Conservation (phyloP, 2,329 filamentous ascomycete genomes). For the Rutstroemia sp. region DNA sequence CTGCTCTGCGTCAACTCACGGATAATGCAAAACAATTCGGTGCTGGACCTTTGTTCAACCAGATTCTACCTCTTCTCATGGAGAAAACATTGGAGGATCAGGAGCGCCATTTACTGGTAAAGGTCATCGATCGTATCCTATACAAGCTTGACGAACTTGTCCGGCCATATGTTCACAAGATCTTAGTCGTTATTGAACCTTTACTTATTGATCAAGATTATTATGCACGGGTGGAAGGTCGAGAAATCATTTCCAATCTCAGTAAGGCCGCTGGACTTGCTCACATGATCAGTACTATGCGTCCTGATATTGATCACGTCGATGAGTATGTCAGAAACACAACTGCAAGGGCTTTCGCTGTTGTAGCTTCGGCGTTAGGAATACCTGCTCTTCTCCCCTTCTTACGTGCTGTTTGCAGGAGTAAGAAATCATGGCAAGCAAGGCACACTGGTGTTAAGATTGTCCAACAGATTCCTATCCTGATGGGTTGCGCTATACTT, state of each 20-base stretch:
- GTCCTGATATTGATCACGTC: slow-evolving; percentile 95
- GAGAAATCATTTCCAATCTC: slow-evolving; percentile 97
- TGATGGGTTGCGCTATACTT: slow-evolving; percentile 96
- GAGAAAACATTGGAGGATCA: slow-evolving; percentile 97
- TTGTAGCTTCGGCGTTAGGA: slow-evolving; percentile 90
- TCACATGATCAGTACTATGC: slow-evolving; percentile 99
- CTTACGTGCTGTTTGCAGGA: slow-evolving; percentile 88
- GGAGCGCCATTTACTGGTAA: slow-evolving; percentile 94
- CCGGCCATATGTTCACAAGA: slow-evolving; percentile 95
- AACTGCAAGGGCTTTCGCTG: slow-evolving; percentile 91
- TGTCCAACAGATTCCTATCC: slow-evolving; percentile 94
- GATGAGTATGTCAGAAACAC: slow-evolving; percentile 99
- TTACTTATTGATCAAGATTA: slow-evolving; percentile 98
- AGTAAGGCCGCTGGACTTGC: slow-evolving; percentile 94
- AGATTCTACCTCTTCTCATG: slow-evolving; percentile 95
- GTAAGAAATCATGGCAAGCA: slow-evolving; percentile 98
- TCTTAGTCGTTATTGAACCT: slow-evolving; percentile 97
- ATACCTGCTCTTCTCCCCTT: slow-evolving; percentile 95
- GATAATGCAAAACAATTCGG: slow-evolving; percentile 97
- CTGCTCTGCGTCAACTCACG: slow-evolving; percentile 89
- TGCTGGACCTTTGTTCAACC: slow-evolving; percentile 89
- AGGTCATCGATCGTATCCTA: slow-evolving; percentile 96
- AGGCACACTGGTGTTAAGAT: slow-evolving; percentile 98
- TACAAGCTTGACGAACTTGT: slow-evolving; percentile 98
- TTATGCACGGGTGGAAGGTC: slow-evolving; percentile 94